Percentiles rank a stretch among this genome's conserved stretches.
Conservation (phyloP, 1,139 yeast species). For the Suhomyces coccinellae region DNA sequence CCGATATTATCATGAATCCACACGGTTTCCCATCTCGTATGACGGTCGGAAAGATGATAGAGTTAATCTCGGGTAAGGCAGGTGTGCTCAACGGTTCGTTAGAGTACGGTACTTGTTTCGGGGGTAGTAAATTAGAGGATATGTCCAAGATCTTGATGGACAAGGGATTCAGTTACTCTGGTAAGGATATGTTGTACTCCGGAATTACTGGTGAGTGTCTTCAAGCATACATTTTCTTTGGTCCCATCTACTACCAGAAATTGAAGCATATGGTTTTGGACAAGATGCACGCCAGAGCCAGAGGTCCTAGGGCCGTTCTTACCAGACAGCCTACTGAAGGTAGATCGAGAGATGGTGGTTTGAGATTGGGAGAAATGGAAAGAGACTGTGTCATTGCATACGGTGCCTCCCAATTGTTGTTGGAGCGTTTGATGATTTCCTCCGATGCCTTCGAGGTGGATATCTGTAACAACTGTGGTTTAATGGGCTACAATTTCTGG, state of each 20-base stretch:
- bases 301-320: slow-evolving; percentile 97
- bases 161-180: slow-evolving; percentile 90
- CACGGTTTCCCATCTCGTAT: slow-evolving; percentile 99
- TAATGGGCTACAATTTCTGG: slow-evolving; percentile 92
- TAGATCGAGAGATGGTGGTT: slow-evolving; percentile 99
- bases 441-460: slow-evolving; percentile 98
- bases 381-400: slow-evolving; percentile 99
- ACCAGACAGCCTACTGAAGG: slow-evolving; percentile 99
- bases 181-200: slow-evolving; percentile 97
- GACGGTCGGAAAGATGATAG: slow-evolving; percentile 99
- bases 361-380: slow-evolving; percentile 99
- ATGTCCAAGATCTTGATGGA: slow-evolving; percentile 93
- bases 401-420: slow-evolving; percentile 97
- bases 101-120: slow-evolving; percentile 97
- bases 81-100: slow-evolving; percentile 91
- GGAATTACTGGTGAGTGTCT: slow-evolving; percentile 98
- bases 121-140: slow-evolving; percentile 92
- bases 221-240: slow-evolving; percentile 97
- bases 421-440: slow-evolving; percentile 97
- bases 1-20: slow-evolving; percentile 97
- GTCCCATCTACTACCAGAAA: slow-evolving; percentile 97
- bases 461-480: slow-evolving; percentile 96
- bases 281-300: slow-evolving; percentile 99
- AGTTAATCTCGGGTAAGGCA: slow-evolving; percentile 93
- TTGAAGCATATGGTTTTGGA: slow-evolving; percentile 98